A percentile compares a stretch with the other conserved stretches of the same genome.
Evolutionary conservation across 805 yeast species (phyloP).

Genomic region (Metschnikowia cerradonensis): DNA sequence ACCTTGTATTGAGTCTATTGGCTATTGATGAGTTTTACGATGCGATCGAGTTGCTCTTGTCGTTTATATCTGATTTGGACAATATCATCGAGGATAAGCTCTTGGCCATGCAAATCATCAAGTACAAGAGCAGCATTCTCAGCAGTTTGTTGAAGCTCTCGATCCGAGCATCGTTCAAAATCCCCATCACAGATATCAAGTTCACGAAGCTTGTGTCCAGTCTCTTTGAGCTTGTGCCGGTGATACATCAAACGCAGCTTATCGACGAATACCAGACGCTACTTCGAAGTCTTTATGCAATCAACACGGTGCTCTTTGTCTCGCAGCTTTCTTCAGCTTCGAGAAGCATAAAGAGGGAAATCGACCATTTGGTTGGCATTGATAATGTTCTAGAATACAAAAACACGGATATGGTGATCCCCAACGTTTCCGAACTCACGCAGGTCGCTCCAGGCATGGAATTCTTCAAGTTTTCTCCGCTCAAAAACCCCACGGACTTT

Average conservation of each 20-base stretch:
- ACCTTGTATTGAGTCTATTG: slow-evolving; percentile 21
- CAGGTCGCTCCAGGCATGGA: slow-evolving; percentile 23
- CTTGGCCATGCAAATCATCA: slow-evolving; percentile 37
- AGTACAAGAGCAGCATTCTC: slow-evolving; percentile 28
- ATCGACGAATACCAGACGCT: slow-evolving; percentile 22
- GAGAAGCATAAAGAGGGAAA: slow-evolving; percentile 26
- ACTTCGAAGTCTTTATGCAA: slow-evolving; percentile 25
- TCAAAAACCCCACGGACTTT: slow-evolving; percentile 29
- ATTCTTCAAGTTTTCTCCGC: slow-evolving; percentile 23
- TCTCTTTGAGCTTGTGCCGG: slow-evolving; percentile 30
- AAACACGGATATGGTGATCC: slow-evolving; percentile 12
- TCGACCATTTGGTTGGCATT: slow-evolving; percentile 31
- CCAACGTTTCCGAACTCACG: slow-evolving; percentile 26
- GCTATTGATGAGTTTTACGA: slow-evolving; percentile 28
- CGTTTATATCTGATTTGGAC: slow-evolving; percentile 28
- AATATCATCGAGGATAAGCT: slow-evolving; percentile 27
- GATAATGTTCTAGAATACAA: slow-evolving; percentile 20
- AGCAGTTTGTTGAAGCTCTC: slow-evolving; percentile 27
- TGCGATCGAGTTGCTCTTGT: slow-evolving; percentile 25
- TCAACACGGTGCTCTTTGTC: slow-evolving; percentile 26
- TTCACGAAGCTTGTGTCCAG: slow-evolving; percentile 23
- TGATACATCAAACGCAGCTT: slow-evolving; percentile 29
- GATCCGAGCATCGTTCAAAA: slow-evolving; percentile 21
- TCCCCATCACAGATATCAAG: slow-evolving; percentile 33
- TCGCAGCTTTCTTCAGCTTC: slow-evolving; percentile 24